Conservation (phyloP, 257 asterid species). For the Ophiorrhiza pumila region DNA sequence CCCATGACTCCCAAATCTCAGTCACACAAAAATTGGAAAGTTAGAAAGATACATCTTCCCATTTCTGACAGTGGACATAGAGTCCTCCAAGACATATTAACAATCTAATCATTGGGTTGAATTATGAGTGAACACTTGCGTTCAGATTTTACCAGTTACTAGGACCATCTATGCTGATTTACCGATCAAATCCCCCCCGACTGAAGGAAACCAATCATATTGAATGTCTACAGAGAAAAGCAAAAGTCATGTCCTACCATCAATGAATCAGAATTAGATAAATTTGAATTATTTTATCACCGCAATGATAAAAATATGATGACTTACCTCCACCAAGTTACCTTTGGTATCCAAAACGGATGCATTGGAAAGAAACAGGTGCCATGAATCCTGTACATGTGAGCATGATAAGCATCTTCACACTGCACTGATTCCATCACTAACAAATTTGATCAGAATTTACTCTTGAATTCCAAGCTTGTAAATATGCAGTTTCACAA, state of each 20-base stretch:
- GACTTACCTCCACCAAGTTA: not conserved
- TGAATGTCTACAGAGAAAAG: not conserved
- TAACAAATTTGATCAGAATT: not conserved
- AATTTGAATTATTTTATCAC: not conserved
- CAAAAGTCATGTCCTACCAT: not conserved
- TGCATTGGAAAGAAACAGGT: not conserved
- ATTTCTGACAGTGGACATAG: not conserved
- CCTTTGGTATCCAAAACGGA: not conserved
- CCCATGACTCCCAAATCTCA: not conserved
- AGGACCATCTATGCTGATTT: not conserved
- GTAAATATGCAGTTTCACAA: conserved; percentile 1
- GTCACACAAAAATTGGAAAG: not conserved
- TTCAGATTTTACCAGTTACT: not conserved
- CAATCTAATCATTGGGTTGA: not conserved
- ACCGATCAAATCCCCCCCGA: not conserved
- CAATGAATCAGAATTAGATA: not conserved
- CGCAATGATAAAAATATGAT: not conserved
- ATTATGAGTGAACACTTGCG: not conserved
- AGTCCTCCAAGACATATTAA: not conserved
- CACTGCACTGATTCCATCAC: not conserved
- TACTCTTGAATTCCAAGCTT: not conserved
- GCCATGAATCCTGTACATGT: not conserved
- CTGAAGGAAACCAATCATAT: not conserved
- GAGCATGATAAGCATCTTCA: not conserved
- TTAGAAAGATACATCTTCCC: not conserved